phyloP scores from a whole-genome alignment of 1,284 basidiomycete species.

The Irpex sp. region DNA sequence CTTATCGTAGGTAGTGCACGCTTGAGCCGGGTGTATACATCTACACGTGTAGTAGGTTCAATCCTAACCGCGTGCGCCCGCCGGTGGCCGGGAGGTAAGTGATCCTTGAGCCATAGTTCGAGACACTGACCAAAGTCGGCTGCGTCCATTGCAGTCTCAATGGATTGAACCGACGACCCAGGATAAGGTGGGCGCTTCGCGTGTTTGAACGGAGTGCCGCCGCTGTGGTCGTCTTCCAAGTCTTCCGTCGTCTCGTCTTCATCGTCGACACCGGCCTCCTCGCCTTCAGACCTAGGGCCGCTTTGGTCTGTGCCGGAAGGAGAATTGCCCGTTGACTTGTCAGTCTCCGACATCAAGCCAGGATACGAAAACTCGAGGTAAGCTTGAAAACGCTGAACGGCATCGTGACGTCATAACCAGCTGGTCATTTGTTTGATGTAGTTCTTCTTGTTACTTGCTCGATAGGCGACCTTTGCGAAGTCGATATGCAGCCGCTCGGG shows the following conservation, averaged over 20 bases:
- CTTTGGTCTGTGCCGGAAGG: no score
- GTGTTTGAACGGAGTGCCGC: neutral
- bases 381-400: no score
- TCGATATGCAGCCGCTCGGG: no score
- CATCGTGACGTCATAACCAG: no score
- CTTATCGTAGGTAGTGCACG: conserved; percentile 1
- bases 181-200: neutral
- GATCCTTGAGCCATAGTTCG: neutral
- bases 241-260: neutral
- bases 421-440: no score
- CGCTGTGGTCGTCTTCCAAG: neutral
- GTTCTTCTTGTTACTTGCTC: no score
- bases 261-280: neutral
- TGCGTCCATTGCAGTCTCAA: neutral
- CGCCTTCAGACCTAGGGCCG: no score
- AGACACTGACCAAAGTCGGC: neutral
- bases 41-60: neutral
- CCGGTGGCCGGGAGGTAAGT: neutral
- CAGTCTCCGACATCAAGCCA: no score
- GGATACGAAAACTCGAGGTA: no score
- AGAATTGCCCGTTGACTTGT: no score
- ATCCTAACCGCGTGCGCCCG: neutral
- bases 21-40: conserved; percentile 3
- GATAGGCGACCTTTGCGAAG: no score
- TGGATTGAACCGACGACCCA: neutral